Evolutionary conservation across 2,329 filamentous ascomycete genomes (phyloP).

Genomic region (Alternaria triticina): DNA sequence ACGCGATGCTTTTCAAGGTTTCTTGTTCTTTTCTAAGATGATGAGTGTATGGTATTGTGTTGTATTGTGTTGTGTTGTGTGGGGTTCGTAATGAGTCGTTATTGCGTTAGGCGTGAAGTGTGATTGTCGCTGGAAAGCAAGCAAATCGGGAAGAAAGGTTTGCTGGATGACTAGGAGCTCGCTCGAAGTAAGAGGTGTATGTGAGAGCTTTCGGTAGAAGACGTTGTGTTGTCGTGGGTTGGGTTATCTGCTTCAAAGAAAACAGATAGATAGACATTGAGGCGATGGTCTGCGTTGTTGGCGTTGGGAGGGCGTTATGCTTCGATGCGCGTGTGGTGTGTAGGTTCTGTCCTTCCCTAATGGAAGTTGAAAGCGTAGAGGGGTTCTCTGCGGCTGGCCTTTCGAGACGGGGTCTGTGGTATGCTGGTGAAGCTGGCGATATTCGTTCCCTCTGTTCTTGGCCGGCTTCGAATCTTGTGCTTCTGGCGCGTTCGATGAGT

Average conservation of each 20-base stretch:
- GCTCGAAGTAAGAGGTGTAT: not conserved
- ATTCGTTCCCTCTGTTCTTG: not conserved
- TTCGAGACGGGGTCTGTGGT: not conserved
- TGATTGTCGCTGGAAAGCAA: not conserved
- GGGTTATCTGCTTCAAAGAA: accelerated
- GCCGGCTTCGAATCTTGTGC: not conserved
- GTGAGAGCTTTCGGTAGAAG: not conserved
- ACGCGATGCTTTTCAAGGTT: not conserved
- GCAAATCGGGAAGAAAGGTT: not conserved
- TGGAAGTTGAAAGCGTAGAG: not conserved
- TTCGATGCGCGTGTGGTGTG: not conserved
- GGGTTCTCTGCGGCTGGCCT: not conserved
- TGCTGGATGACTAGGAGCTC: too few relatives aligned
- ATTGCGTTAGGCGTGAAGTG: not conserved
- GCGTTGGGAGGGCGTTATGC: accelerated
- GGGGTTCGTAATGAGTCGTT: not conserved
- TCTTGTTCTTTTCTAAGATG: not conserved
- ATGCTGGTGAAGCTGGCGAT: not conserved
- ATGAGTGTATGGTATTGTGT: not conserved
- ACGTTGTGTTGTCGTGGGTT: not conserved
- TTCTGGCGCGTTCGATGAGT: not conserved
- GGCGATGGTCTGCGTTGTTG: not conserved
- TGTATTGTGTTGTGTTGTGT: too few relatives aligned
- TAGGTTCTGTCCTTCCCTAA: not conserved
- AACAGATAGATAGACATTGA: not conserved